A percentile compares a stretch with the other conserved stretches of the same genome.
Conservation (phyloP, 202 grass and related monocot species). For the Brachypodium distachyon region DNA sequence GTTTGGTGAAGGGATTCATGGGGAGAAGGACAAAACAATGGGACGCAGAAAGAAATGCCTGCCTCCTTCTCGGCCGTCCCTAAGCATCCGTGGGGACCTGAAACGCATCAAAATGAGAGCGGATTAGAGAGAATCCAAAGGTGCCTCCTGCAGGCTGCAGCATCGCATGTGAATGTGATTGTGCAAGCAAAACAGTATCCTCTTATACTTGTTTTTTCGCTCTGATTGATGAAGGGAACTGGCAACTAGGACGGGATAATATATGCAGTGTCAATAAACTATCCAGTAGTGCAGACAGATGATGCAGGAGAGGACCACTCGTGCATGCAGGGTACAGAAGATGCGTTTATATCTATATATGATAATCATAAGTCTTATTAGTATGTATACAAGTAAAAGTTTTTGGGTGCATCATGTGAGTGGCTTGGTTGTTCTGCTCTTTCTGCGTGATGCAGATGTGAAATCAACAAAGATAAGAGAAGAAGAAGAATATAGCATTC, state of each 20-base stretch:
- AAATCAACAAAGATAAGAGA: neutral
- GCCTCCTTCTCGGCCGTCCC: neutral
- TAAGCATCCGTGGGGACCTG: conserved; percentile 19
- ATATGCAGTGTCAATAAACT: conserved; percentile 1
- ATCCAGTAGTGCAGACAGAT: neutral
- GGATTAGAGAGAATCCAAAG: conserved; percentile 41
- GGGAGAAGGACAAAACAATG: conserved; percentile 41
- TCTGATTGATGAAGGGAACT: neutral
- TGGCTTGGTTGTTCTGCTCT: neutral
- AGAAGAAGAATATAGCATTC: too few species aligned
- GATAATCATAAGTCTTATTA: neutral
- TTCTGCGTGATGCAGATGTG: too few species aligned
- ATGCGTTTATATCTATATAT: neutral
- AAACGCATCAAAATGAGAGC: conserved; percentile 42
- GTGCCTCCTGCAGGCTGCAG: conserved; percentile 37
- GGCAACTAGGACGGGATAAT: conserved; percentile 23
- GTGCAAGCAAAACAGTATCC: conserved; percentile 38
- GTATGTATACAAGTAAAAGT: neutral
- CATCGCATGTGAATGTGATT: conserved; percentile 26
- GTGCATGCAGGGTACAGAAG: neutral
- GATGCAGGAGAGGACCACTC: neutral
- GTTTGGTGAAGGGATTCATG: conserved; percentile 1
- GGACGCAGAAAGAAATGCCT: conserved; percentile 19
- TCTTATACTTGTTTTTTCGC: too few species aligned
- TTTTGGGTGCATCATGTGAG: neutral